phyloP scores from a whole-genome alignment of 768 basidiomycete species.

The Rossbeevera mucosa region DNA sequence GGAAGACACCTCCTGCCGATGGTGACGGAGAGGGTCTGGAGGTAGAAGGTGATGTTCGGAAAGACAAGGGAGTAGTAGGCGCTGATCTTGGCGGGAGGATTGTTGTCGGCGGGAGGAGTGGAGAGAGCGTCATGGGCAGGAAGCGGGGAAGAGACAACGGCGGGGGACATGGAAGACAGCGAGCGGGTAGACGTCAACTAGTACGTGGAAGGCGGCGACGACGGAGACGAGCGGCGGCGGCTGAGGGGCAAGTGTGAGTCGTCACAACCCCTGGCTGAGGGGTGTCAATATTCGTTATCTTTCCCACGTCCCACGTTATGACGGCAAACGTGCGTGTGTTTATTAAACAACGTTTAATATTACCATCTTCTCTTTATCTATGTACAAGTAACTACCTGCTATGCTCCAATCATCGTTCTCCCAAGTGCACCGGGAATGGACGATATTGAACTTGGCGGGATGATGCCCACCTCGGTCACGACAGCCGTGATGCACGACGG shows the following conservation, averaged over 20 bases:
- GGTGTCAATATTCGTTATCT: slow-evolving; percentile 9
- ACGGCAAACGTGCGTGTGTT: slow-evolving; percentile 18
- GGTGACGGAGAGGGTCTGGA: slow-evolving; percentile 90
- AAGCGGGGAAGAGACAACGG: slow-evolving; percentile 3
- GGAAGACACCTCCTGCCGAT: slow-evolving; percentile 87
- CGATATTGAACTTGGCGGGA: slow-evolving; percentile 87
- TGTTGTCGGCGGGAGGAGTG: slow-evolving; percentile 9
- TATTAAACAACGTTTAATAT: not conserved
- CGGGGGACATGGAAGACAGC: slow-evolving; percentile 25
- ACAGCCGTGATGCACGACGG: slow-evolving; percentile 91
- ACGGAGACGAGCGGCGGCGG: slow-evolving; percentile 1
- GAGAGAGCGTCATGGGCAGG: slow-evolving; percentile 8
- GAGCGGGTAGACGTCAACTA: slow-evolving; percentile 6
- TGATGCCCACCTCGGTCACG: slow-evolving; percentile 94
- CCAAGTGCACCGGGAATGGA: slow-evolving; percentile 70
- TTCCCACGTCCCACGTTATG: slow-evolving; percentile 8
- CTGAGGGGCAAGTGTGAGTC: slow-evolving; percentile 1
- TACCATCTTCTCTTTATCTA: not conserved
- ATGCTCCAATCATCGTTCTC: slow-evolving; percentile 22
- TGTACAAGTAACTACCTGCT: not conserved
- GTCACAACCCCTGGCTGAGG: slow-evolving; percentile 6
- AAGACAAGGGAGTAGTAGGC: slow-evolving; percentile 95
- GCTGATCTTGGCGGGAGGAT: slow-evolving; percentile 70
- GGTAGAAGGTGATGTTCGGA: slow-evolving; percentile 92
- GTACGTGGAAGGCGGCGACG: slow-evolving; percentile 8